These are phyloP conservation scores for Barnettozyma populi DNA, from an alignment of 805 yeast genomes.

Conservation along the genomic window DNA sequence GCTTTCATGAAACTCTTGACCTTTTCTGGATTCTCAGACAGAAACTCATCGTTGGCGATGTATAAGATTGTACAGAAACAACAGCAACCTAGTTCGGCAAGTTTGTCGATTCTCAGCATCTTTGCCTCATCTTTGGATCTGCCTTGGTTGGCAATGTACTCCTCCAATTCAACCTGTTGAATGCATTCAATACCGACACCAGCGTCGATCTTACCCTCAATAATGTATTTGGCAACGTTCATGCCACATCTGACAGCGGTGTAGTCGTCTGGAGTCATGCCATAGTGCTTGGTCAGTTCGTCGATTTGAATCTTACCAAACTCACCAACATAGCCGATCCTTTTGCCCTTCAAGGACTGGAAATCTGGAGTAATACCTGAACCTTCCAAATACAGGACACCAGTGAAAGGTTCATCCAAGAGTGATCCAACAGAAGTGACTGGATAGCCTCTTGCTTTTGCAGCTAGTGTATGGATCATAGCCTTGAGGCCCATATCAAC, in stretches of 20 bases:
- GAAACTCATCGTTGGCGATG: slow-evolving; percentile 46
- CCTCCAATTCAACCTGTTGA: slow-evolving; percentile 54
- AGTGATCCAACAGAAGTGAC: slow-evolving; percentile 52
- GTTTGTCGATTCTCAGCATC: slow-evolving; percentile 50
- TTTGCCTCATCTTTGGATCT: slow-evolving; percentile 41
- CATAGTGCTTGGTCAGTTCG: slow-evolving; percentile 49
- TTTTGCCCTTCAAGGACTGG: slow-evolving; percentile 45
- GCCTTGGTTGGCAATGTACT: slow-evolving; percentile 38
- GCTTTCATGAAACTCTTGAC: slow-evolving; percentile 41
- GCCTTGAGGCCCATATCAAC: slow-evolving; percentile 56
- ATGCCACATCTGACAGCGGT: slow-evolving; percentile 56
- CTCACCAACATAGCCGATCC: slow-evolving; percentile 54
- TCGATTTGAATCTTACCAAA: slow-evolving; percentile 55
- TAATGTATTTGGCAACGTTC: slow-evolving; percentile 52
- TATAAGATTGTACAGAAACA: slow-evolving; percentile 53
- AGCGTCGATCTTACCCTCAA: slow-evolving; percentile 51
- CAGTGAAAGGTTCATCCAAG: slow-evolving; percentile 54
- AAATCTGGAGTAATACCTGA: slow-evolving; percentile 48
- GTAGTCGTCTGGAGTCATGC: slow-evolving; percentile 50
- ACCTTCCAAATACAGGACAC: slow-evolving; percentile 45
- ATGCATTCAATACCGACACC: slow-evolving; percentile 57
- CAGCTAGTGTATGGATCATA: slow-evolving; percentile 56
- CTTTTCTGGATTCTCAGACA: slow-evolving; percentile 41
- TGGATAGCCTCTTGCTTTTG: slow-evolving; percentile 53
- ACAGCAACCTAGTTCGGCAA: slow-evolving; percentile 54